Conservation (phyloP, 2,329 filamentous ascomycete genomes). For the Byssoonygena ceratinophila region DNA sequence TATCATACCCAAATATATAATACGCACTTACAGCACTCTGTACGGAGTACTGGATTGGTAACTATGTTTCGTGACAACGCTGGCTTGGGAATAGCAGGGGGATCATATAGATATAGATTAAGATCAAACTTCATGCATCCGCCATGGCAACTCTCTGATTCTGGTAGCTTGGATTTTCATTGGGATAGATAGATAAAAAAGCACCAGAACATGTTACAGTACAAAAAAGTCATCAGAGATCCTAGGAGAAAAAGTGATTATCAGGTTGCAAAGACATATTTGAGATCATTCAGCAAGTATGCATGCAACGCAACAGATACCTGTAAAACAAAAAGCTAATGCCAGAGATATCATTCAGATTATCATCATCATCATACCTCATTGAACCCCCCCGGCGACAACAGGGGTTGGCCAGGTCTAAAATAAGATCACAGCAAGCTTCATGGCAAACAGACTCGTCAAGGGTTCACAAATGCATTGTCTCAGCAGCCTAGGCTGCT, state of each 20-base stretch:
- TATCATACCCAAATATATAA: neutral
- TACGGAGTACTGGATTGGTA: neutral
- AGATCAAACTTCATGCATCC: no score
- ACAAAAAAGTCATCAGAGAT: no score
- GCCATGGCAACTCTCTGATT: no score
- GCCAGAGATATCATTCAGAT: constrained; percentile 7
- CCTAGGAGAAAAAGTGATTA: neutral
- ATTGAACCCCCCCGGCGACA: neutral
- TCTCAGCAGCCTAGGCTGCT: neutral
- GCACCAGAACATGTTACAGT: no score
- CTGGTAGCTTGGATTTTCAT: no score
- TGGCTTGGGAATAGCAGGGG: no score
- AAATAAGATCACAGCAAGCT: neutral
- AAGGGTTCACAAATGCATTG: neutral
- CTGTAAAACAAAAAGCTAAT: neutral
- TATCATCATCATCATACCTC: constrained; percentile 12
- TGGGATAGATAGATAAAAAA: no score
- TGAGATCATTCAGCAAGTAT: neutral
- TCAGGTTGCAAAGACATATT: neutral
- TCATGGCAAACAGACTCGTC: constrained; percentile 4
- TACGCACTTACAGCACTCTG: neutral
- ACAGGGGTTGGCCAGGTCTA: neutral
- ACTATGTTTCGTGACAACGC: no score
- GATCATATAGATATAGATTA: no score
- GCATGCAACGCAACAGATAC: neutral